Percentiles rank a stretch among this genome's conserved stretches.
phyloP scores from a whole-genome alignment of 345 rosid genomes.

The Psidium guajava region DNA sequence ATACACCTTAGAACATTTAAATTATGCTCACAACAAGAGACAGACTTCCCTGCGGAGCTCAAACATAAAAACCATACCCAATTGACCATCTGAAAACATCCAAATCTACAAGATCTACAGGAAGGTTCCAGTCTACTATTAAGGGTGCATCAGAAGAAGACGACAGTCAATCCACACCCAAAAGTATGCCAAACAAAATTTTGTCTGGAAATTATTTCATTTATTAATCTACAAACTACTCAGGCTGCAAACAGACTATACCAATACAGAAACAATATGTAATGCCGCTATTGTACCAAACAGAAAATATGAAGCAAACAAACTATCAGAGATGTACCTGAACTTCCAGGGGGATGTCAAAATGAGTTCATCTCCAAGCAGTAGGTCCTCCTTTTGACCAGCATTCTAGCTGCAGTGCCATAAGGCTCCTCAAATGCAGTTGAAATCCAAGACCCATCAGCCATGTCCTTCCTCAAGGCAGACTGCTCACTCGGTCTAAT shows the following conservation, averaged over 20 bases:
- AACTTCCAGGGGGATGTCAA: slow-evolving; percentile 24
- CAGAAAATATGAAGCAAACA: not conserved
- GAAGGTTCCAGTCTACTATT: not conserved
- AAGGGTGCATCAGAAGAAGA: not conserved
- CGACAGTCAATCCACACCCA: not conserved
- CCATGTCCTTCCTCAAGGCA: slow-evolving; percentile 43
- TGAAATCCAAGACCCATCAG: slow-evolving; percentile 70
- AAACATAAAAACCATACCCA: not conserved
- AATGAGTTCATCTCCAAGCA: slow-evolving; percentile 99
- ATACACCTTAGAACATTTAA: too few relatives aligned
- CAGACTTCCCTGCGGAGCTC: too few relatives aligned
- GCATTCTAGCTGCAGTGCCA: slow-evolving; percentile 80
- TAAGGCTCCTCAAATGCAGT: slow-evolving; percentile 83
- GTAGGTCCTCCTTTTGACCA: slow-evolving; percentile 82
- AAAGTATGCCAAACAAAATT: not conserved
- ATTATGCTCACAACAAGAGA: too few relatives aligned
- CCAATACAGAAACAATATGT: not conserved
- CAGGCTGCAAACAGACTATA: not conserved
- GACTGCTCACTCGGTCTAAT: slow-evolving; percentile 77
- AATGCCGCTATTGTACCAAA: not conserved
- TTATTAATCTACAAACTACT: not conserved
- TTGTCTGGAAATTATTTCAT: not conserved
- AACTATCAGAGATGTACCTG: not conserved
- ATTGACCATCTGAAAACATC: not conserved
- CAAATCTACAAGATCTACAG: not conserved